Conservation (phyloP, 1,284 basidiomycete species). For the Ceratobasidium sp. region DNA sequence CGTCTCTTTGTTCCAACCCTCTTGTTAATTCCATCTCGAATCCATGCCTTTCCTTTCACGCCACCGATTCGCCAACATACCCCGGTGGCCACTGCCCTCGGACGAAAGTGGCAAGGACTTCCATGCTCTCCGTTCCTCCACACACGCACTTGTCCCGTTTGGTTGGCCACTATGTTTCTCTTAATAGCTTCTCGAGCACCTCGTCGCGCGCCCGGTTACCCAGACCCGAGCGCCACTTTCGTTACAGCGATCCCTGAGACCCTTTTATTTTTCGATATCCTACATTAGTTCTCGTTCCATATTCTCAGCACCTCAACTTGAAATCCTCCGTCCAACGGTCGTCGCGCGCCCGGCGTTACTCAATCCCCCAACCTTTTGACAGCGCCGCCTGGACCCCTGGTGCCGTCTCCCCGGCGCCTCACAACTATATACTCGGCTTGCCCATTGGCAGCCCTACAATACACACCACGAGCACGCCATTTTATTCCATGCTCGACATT, state of each 20-base stretch:
- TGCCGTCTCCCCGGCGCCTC: conserved; percentile 15
- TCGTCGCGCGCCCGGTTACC: too few relatives aligned
- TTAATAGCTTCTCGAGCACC: too few relatives aligned
- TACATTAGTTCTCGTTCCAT: too few relatives aligned
- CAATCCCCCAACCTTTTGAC: conserved; percentile 16
- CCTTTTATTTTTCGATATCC: too few relatives aligned
- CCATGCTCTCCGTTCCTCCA: too few relatives aligned
- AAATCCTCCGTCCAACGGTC: conserved; percentile 18
- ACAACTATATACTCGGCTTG: conserved; percentile 8
- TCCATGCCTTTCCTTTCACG: background rate
- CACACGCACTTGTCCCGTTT: too few relatives aligned
- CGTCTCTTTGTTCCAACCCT: background rate
- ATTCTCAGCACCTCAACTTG: background rate
- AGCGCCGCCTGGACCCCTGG: conserved; percentile 29
- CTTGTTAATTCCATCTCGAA: background rate
- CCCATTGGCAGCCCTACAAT: background rate
- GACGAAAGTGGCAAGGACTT: background rate
- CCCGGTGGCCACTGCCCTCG: background rate
- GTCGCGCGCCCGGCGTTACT: conserved; percentile 41
- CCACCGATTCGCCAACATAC: conserved; percentile 1
- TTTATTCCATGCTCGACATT: conserved; percentile 22
- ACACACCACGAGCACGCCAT: background rate
- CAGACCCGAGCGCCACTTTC: too few relatives aligned
- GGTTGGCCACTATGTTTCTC: too few relatives aligned
- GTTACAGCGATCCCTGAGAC: too few relatives aligned